These are phyloP conservation scores for Agrocybe praecox DNA, from an alignment of 768 basidiomycete genomes.

Conservation along the genomic window DNA sequence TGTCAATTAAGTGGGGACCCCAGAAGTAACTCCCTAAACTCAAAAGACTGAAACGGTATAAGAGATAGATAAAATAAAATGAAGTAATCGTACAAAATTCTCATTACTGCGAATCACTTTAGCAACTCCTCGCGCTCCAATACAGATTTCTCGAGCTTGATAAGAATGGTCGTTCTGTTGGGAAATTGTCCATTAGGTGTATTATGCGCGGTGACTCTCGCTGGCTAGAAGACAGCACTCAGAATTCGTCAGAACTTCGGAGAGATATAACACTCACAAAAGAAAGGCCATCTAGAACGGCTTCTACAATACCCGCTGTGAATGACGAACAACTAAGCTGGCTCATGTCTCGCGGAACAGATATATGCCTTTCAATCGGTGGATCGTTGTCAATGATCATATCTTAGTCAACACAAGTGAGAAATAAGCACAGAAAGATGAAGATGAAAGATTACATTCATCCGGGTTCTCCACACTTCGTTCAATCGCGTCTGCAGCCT, in stretches of 20 bases:
- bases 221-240: conserved; percentile 61
- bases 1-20: conserved; percentile 9
- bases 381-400: conserved; percentile 99
- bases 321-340: conserved; percentile 96
- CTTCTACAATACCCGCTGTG: conserved; percentile 96
- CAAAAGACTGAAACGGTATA: background rate
- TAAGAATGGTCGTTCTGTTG: conserved; percentile 91
- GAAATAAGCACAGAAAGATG: conserved; percentile 2
- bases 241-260: background rate
- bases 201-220: conserved; percentile 93
- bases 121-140: conserved; percentile 92
- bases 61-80: background rate
- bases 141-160: conserved; percentile 93
- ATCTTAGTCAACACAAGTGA: conserved; percentile 47
- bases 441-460: conserved; percentile 58
- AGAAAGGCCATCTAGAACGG: conserved; percentile 90
- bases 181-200: conserved; percentile 84
- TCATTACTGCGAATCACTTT: conserved; percentile 48
- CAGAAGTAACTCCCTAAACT: conserved; percentile 6
- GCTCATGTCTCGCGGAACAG: conserved; percentile 93
- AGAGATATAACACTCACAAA: conserved; percentile 64
- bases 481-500: conserved; percentile 92
- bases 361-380: conserved; percentile 86
- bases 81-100: conserved; percentile 1
- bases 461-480: conserved; percentile 96